Conservation (phyloP, 495 filamentous ascomycete species). For the Podospora fimiseda region DNA sequence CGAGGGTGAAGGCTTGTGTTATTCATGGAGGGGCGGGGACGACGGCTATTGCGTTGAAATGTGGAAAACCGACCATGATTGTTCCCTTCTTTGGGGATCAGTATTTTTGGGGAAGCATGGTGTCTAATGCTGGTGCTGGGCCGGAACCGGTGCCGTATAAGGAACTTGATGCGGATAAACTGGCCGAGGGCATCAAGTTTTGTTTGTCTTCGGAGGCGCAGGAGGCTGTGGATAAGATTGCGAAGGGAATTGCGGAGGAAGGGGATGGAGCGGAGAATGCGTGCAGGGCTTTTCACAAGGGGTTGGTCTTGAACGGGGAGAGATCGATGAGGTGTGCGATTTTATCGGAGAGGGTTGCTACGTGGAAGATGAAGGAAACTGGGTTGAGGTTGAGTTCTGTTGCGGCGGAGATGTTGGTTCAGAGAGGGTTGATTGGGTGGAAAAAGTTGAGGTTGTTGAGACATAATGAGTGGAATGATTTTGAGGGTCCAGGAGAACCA, state of each 20-base stretch:
- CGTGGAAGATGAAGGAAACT: constrained; percentile 59
- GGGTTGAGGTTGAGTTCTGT: constrained; percentile 54
- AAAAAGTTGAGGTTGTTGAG: constrained; percentile 58
- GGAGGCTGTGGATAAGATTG: constrained; percentile 52
- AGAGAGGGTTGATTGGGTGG: constrained; percentile 53
- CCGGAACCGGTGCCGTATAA: constrained; percentile 69
- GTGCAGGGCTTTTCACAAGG: constrained; percentile 61
- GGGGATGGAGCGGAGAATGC: constrained; percentile 70
- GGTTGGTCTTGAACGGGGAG: constrained; percentile 49
- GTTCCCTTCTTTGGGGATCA: constrained; percentile 71
- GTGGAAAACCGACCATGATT: constrained; percentile 58
- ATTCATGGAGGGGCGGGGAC: constrained; percentile 65
- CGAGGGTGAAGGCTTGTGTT: constrained; percentile 51
- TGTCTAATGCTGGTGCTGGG: constrained; percentile 59
- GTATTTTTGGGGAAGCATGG: constrained; percentile 76
- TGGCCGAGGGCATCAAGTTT: constrained; percentile 61
- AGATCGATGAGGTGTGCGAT: constrained; percentile 64
- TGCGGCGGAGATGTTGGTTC: constrained; percentile 59
- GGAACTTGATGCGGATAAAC: constrained; percentile 52
- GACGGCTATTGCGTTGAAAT: constrained; percentile 58
- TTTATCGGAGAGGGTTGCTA: constrained; percentile 56
- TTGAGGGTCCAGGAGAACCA: constrained; percentile 70
- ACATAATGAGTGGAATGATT: constrained; percentile 73
- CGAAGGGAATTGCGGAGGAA: constrained; percentile 56
- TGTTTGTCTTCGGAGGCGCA: constrained; percentile 54